These are phyloP conservation scores for Dipodascopsis uninucleata DNA, from an alignment of 805 yeast genomes.

Conservation along the genomic window DNA sequence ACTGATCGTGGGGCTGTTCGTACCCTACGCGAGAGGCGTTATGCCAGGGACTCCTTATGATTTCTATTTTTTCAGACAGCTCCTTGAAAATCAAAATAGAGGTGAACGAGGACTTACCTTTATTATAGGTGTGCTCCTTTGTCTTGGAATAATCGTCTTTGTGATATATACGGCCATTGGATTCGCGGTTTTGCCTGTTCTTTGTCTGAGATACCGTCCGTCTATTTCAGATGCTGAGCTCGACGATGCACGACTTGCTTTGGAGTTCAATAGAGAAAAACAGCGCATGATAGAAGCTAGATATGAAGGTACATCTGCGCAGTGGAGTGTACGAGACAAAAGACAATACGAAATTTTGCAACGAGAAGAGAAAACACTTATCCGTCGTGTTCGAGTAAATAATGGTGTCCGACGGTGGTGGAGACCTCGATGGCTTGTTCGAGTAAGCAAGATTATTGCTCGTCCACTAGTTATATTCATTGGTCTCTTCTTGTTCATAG, in stretches of 20 bases:
- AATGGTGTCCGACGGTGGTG: conserved; percentile 17
- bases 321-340: conserved; percentile 30
- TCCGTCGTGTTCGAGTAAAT: conserved; percentile 25
- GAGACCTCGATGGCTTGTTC: conserved; percentile 24
- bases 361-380: conserved; percentile 30
- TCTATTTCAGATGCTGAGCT: conserved; percentile 17
- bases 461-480: conserved; percentile 18
- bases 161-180: conserved; percentile 28
- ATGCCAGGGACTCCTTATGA: conserved; percentile 17
- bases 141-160: conserved; percentile 26
- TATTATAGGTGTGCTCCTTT: conserved; percentile 24
- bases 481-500: conserved; percentile 20
- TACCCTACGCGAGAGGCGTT: conserved; percentile 26
- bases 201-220: conserved; percentile 24
- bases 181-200: conserved; percentile 25
- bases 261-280: conserved; percentile 30
- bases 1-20: conserved; percentile 25
- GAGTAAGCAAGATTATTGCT: conserved; percentile 11
- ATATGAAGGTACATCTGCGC: conserved; percentile 24
- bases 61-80: conserved; percentile 22
- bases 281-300: conserved; percentile 31
- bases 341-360: conserved; percentile 29
- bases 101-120: conserved; percentile 27
- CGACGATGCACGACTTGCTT: conserved; percentile 24
- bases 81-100: conserved; percentile 10